phyloP scores from a whole-genome alignment of 805 yeast species.

The Metschnikowia proteae region DNA sequence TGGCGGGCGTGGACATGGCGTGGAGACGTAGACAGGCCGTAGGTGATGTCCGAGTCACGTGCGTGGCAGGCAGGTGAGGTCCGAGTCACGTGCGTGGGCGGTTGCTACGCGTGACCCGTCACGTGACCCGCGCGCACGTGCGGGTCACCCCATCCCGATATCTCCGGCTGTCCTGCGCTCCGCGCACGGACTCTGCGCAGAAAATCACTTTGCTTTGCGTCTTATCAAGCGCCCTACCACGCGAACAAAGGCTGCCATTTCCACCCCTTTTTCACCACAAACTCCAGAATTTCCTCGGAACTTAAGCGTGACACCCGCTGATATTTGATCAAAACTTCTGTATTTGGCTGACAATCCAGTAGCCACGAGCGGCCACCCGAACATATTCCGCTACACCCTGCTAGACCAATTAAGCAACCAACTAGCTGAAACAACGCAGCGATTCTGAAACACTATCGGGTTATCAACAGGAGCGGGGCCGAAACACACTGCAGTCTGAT shows the following conservation, averaged over 20 bases:
- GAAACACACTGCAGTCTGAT: too few species aligned
- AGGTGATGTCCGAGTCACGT: not conserved
- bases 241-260: not conserved
- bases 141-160: not conserved
- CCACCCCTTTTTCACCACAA: not conserved
- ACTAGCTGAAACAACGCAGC: too few species aligned
- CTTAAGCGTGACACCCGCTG: too few species aligned
- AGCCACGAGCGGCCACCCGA: too few species aligned
- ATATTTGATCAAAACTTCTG: too few species aligned
- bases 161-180: conserved; percentile 2
- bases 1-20: conserved; percentile 23
- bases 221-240: conserved; percentile 1
- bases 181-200: conserved; percentile 3
- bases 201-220: not conserved
- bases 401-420: too few species aligned
- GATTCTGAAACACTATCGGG: too few species aligned
- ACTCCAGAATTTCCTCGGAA: too few species aligned
- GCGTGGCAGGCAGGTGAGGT: not conserved
- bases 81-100: not conserved
- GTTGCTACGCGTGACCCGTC: not conserved
- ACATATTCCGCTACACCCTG: too few species aligned
- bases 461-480: too few species aligned
- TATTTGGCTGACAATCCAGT: too few species aligned
- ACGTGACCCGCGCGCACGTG: not conserved
- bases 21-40: too few species aligned